Base-by-base conservation (phyloP, 1,139 yeast genomes). In the Taiozyma sp. region DNA sequence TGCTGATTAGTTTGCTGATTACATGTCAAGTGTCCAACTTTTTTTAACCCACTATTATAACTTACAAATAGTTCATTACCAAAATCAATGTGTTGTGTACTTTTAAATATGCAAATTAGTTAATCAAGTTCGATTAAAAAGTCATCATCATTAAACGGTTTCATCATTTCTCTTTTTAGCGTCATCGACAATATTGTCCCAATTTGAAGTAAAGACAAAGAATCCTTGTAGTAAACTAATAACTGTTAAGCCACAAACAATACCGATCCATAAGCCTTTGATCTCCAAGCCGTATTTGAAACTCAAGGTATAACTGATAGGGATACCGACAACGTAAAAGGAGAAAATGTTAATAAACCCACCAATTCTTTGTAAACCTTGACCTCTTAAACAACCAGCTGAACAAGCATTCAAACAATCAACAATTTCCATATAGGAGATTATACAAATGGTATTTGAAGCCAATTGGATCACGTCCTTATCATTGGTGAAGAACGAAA, bases 231-330 rank as follows among this genome's bases (percentile, higher is more conserved):
- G 73, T 2, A 78, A 48, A 8, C 88, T 87, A 63, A 92, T 90
- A 46, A 81, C 64, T 30, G 81, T 64, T 71, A 92, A 75, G 0
- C 96, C 97, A 48, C 82, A 66, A 0, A 90, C 87, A 46, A 90
- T 80, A 12, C 97, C 97, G 13, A 80, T 57, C 98, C 98, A 92
- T 51, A 92, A 72, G 0, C 98, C 98, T 84, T 65, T 83, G 75
- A 54, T 84, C 14, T 75, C 72, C 46, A 86, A 69, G 38, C 76
- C 75, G 23, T 69, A 70, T n/a, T 71, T 64, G 62, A 87, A 85
- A 32, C 91, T 81, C 45, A 90, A 70, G 4, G 76, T 61, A 47
- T 86, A 70, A 0, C 95, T 88, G 51, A 87, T 65, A 4, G 97
- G 97, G n/a, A 85, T 70, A 3, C 87, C 90, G 45, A 83, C 66